Conservation (phyloP, 495 filamentous ascomycete genomes). For the Penicillium flavigenum region DNA sequence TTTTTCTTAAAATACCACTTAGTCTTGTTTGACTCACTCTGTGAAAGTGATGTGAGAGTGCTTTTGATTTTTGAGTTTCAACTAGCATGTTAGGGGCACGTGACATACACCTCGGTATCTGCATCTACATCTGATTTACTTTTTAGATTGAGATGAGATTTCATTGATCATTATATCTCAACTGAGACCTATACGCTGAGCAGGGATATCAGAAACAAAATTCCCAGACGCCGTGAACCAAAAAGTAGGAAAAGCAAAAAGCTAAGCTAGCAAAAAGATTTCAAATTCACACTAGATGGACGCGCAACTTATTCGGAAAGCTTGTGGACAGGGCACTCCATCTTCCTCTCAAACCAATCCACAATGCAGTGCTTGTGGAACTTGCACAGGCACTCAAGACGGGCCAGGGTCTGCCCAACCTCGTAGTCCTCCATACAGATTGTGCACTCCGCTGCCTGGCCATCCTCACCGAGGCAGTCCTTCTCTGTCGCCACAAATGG, state of each 20-base stretch:
- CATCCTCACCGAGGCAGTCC: constrained; percentile 75
- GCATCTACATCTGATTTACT: not conserved
- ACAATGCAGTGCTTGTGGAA: constrained; percentile 76
- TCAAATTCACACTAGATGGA: not conserved
- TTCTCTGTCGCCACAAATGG: constrained; percentile 86
- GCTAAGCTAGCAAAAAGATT: not conserved
- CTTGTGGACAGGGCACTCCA: constrained; percentile 56
- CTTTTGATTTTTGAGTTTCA: not conserved
- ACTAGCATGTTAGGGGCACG: not conserved
- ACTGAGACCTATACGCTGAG: not conserved
- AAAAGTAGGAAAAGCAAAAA: constrained; percentile 9
- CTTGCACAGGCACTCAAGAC: constrained; percentile 89
- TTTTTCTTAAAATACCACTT: not conserved
- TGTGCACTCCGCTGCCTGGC: constrained; percentile 68
- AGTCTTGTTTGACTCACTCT: not conserved
- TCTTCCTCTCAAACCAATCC: constrained; percentile 55
- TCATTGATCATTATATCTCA: not conserved
- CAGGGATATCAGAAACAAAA: constrained; percentile 10
- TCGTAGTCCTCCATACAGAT: constrained; percentile 98
- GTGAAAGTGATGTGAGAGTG: not conserved
- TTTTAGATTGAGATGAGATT: not conserved
- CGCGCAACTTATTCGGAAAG: constrained; percentile 26
- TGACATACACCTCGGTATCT: not conserved
- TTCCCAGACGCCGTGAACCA: constrained; percentile 1
- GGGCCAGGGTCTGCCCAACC: constrained; percentile 74